A percentile compares a stretch with the other conserved stretches of the same genome.
phyloP scores from a whole-genome alignment of 768 basidiomycete species.

The Podaxis carcinomalis region DNA sequence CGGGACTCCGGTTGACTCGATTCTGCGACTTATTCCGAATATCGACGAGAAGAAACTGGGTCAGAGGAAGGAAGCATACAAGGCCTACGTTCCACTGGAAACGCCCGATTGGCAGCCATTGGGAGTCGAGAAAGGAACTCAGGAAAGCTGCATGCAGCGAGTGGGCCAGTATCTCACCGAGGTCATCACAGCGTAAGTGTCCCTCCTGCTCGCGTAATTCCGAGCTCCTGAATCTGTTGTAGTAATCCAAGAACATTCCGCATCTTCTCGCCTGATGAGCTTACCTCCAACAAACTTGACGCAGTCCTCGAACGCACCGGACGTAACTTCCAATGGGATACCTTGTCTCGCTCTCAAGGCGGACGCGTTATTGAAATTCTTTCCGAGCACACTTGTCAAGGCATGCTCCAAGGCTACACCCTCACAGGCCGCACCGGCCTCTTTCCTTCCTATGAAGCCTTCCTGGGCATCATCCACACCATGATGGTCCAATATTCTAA shows the following conservation, averaged over 20 bases:
- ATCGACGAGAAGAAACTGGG: slow-evolving; percentile 61
- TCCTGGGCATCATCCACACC: slow-evolving; percentile 84
- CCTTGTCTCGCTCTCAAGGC: slow-evolving; percentile 57
- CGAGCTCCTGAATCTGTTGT: not conserved
- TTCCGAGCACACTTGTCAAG: slow-evolving; percentile 85
- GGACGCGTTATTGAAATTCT: slow-evolving; percentile 88
- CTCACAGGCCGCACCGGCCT: slow-evolving; percentile 82
- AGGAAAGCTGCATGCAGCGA: slow-evolving; percentile 77
- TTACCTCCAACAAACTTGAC: slow-evolving; percentile 86
- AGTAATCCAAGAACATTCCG: slow-evolving; percentile 78
- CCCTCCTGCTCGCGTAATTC: not conserved
- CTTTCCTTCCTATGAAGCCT: slow-evolving; percentile 90
- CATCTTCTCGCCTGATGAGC: slow-evolving; percentile 88
- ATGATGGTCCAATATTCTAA: slow-evolving; percentile 92
- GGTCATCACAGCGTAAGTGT: slow-evolving; percentile 48
- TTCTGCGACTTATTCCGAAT: slow-evolving; percentile 58
- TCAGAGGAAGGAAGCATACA: slow-evolving; percentile 64
- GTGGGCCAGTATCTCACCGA: slow-evolving; percentile 53
- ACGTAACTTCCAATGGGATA: slow-evolving; percentile 87
- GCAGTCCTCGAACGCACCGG: slow-evolving; percentile 64
- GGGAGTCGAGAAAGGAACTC: slow-evolving; percentile 45
- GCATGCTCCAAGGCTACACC: slow-evolving; percentile 90
- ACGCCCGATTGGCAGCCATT: slow-evolving; percentile 64
- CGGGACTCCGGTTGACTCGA: slow-evolving; percentile 48
- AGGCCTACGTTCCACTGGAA: slow-evolving; percentile 53